A percentile compares a stretch with the other conserved stretches of the same genome.
These are phyloP conservation scores for Blumeria graminis DNA, from an alignment of 2,329 filamentous ascomycete species.

Conservation along the genomic window DNA sequence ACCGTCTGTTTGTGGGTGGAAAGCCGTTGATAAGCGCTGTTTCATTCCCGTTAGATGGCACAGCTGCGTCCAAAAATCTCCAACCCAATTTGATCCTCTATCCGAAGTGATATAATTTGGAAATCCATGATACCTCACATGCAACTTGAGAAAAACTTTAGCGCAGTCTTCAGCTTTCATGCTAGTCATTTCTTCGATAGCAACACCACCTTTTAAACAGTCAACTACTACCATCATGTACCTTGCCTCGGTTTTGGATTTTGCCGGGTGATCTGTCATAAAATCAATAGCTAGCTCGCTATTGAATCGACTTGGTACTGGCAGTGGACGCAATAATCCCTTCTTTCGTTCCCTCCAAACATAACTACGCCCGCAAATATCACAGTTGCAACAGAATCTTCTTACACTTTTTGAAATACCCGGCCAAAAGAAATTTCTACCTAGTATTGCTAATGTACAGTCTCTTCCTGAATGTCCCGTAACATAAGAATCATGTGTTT, in stretches of 20 bases:
- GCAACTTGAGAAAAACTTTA: background rate
- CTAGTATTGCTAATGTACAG: background rate
- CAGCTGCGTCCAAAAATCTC: background rate
- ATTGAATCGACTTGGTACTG: background rate
- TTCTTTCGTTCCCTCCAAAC: background rate
- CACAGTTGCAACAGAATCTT: background rate
- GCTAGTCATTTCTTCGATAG: background rate
- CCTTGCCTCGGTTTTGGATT: background rate
- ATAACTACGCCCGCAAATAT: background rate
- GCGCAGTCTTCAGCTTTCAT: background rate
- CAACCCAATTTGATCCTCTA: background rate
- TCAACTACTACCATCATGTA: conserved; percentile 1
- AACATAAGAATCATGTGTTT: background rate
- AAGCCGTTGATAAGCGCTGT: background rate
- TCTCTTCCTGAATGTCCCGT: background rate
- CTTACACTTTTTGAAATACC: background rate
- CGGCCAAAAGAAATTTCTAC: background rate
- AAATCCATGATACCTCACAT: conserved; percentile 1
- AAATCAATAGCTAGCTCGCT: background rate
- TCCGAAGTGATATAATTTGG: background rate
- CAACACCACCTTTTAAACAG: background rate
- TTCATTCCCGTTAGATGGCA: background rate
- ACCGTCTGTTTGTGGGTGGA: background rate
- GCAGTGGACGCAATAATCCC: background rate
- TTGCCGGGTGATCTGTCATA: background rate